Evolutionary conservation across 2,329 filamentous ascomycete genomes (phyloP).

Genomic region (Didymella pinodella): DNA sequence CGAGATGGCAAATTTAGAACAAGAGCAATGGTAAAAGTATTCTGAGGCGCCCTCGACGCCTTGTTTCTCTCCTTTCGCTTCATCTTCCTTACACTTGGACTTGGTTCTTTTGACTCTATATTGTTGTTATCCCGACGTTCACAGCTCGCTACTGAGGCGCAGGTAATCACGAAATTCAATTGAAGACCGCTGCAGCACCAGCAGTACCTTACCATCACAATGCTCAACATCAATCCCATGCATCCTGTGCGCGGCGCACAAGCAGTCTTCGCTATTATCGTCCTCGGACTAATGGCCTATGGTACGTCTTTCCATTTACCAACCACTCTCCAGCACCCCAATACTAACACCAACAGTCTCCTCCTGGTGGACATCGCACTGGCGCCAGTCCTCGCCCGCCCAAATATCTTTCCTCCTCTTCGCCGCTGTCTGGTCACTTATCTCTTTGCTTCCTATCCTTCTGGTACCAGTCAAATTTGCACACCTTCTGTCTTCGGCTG

Average conservation of each 20-base stretch:
- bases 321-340: neutral
- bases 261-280: constrained; percentile 72
- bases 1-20: constrained; percentile 15
- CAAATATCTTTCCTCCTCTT: constrained; percentile 82
- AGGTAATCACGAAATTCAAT: neutral
- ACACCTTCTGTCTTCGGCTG: constrained; percentile 52
- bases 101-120: neutral
- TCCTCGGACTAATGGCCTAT: constrained; percentile 78
- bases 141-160: neutral
- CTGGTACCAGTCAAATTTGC: constrained; percentile 69
- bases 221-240: constrained; percentile 57
- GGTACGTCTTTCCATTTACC: constrained; percentile 55
- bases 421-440: constrained; percentile 73
- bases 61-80: neutral
- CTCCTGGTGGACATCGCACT: constrained; percentile 61
- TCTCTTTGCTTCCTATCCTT: constrained; percentile 73
- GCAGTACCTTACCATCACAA: neutral
- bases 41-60: constrained; percentile 13
- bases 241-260: constrained; percentile 73
- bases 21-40: constrained; percentile 7
- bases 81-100: neutral
- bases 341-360: constrained; percentile 59
- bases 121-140: neutral
- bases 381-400: constrained; percentile 61
- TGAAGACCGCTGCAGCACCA: neutral